These are phyloP conservation scores for Fusarium brachygibbosum DNA, from an alignment of 2,329 filamentous ascomycete genomes.

Conservation along the genomic window DNA sequence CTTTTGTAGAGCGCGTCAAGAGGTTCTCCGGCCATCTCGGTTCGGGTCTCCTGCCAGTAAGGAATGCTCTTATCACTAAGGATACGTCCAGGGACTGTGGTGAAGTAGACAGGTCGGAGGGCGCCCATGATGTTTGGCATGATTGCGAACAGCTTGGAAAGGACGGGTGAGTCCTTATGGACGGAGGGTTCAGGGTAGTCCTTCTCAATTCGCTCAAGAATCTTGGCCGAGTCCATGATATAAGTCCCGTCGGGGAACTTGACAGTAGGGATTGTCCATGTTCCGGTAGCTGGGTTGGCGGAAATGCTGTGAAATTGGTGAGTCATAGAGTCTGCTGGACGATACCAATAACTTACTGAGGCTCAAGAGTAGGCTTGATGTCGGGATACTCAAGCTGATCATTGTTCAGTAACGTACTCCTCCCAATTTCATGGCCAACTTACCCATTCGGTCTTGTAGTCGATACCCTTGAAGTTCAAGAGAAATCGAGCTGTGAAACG, in stretches of 20 bases:
- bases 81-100: constrained; percentile 63
- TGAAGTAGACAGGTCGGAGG: constrained; percentile 60
- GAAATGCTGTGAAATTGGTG: constrained; percentile 30
- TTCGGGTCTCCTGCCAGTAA: constrained; percentile 70
- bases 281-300: constrained; percentile 41
- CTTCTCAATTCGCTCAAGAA: constrained; percentile 71
- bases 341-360: constrained; percentile 60
- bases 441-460: constrained; percentile 77
- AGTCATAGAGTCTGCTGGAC: not conserved
- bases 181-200: constrained; percentile 70
- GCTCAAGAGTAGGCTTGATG: constrained; percentile 67
- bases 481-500: constrained; percentile 68
- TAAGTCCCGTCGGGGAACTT: constrained; percentile 68
- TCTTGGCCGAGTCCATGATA: constrained; percentile 74
- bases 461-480: constrained; percentile 76
- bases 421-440: not conserved
- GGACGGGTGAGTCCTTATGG: constrained; percentile 67
- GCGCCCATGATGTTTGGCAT: constrained; percentile 51
- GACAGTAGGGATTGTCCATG: constrained; percentile 63
- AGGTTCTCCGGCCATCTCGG: constrained; percentile 63
- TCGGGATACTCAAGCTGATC: constrained; percentile 73
- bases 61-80: constrained; percentile 64
- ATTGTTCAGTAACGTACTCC: not conserved
- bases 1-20: constrained; percentile 64
- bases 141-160: constrained; percentile 59